Percentiles rank a stretch among this genome's conserved stretches.
Conservation (phyloP, 2,329 filamentous ascomycete genomes). For the Alternaria panax region DNA sequence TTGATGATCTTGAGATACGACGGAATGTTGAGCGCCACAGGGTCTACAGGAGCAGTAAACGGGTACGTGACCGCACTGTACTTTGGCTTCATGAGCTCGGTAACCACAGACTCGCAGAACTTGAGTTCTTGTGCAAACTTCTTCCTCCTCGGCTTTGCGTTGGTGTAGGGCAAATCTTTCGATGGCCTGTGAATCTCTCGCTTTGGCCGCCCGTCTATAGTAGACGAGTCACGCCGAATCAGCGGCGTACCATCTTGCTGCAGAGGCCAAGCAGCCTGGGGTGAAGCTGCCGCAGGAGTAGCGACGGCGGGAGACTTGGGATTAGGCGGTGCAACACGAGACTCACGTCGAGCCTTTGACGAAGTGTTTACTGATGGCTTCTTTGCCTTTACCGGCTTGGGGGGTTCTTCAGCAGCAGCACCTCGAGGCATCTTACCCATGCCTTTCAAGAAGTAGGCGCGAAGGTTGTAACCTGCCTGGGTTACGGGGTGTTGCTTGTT, state of each 20-base stretch:
- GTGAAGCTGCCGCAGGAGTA: conserved; percentile 51
- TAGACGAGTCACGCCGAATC: conserved; percentile 84
- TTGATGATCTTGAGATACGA: conserved; percentile 94
- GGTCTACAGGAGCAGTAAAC: conserved; percentile 87
- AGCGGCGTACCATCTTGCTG: conserved; percentile 79
- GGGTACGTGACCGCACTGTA: conserved; percentile 72
- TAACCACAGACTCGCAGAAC: conserved; percentile 84
- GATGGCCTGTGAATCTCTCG: conserved; percentile 90
- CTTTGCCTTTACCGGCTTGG: conserved; percentile 65
- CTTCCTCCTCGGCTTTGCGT: conserved; percentile 86
- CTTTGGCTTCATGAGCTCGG: conserved; percentile 78
- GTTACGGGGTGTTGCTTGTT: conserved; percentile 78
- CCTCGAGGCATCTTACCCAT: conserved; percentile 67
- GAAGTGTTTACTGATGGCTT: conserved; percentile 43
- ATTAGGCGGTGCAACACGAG: conserved; percentile 51
- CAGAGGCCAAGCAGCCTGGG: conserved; percentile 71
- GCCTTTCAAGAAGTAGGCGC: conserved; percentile 66
- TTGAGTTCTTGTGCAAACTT: conserved; percentile 87
- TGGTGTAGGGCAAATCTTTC: conserved; percentile 88
- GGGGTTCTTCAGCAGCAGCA: conserved; percentile 59
- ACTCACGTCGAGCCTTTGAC: conserved; percentile 57
- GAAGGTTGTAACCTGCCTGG: conserved; percentile 67
- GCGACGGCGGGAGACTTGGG: conserved; percentile 55
- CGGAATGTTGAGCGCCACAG: conserved; percentile 91
- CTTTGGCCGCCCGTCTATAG: conserved; percentile 82